Evolutionary conservation across 1,284 basidiomycete genomes (phyloP).

Genomic region (Dichomitus squalens): DNA sequence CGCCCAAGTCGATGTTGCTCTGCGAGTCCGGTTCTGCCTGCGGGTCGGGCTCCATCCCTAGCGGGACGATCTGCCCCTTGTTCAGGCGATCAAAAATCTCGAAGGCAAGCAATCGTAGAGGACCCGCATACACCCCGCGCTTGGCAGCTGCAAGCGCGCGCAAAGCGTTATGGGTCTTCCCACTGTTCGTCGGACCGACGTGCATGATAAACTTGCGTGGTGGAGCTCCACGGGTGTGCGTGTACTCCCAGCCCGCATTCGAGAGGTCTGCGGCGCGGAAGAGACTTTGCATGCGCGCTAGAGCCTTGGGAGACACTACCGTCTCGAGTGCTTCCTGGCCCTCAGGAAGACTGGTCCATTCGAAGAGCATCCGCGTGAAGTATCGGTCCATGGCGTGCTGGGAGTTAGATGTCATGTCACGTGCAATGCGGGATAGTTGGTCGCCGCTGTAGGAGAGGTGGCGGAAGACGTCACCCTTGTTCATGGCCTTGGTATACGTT

Average conservation of each 20-base stretch:
- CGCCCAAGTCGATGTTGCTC: slow-evolving; percentile 36
- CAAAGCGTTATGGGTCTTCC: slow-evolving; percentile 94
- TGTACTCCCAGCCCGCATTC: slow-evolving; percentile 44
- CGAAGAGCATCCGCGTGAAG: slow-evolving; percentile 46
- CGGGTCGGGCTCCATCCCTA: slow-evolving; percentile 43
- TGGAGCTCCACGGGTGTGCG: slow-evolving; percentile 38
- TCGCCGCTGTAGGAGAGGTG: slow-evolving; percentile 40
- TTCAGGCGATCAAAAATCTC: slow-evolving; percentile 96
- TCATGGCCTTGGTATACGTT: slow-evolving; percentile 38
- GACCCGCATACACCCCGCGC: slow-evolving; percentile 87
- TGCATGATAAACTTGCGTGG: slow-evolving; percentile 89
- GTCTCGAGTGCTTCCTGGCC: slow-evolving; percentile 29
- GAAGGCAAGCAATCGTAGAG: slow-evolving; percentile 90
- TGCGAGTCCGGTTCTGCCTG: slow-evolving; percentile 32
- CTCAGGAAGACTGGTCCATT: slow-evolving; percentile 47
- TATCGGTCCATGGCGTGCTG: slow-evolving; percentile 35
- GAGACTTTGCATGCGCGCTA: slow-evolving; percentile 42
- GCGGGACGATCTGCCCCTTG: slow-evolving; percentile 79
- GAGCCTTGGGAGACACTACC: slow-evolving; percentile 31
- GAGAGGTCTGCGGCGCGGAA: slow-evolving; percentile 42
- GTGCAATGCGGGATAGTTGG: slow-evolving; percentile 30
- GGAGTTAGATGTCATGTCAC: slow-evolving; percentile 26
- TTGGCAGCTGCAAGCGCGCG: slow-evolving; percentile 81
- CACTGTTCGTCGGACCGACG: slow-evolving; percentile 97
- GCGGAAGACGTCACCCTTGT: slow-evolving; percentile 36